Conservation (phyloP, 1,139 yeast genomes). For the Candida freyschussii region DNA sequence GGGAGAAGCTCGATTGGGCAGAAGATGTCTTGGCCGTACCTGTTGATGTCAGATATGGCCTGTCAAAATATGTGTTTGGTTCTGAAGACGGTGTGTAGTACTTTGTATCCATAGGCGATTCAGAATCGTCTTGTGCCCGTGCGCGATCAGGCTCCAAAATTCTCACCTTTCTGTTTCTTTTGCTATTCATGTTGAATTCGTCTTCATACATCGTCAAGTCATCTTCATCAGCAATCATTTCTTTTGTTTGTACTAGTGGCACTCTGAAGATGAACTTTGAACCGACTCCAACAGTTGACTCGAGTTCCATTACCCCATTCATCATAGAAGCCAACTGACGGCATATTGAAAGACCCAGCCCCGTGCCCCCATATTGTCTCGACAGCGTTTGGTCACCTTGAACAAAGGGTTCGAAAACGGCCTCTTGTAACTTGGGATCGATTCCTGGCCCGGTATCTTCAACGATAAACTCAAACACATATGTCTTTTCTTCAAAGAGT, state of each 20-base stretch:
- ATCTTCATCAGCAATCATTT: conserved; percentile 35
- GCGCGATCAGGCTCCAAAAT: conserved; percentile 30
- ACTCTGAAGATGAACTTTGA: conserved; percentile 76
- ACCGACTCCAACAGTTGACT: conserved; percentile 70
- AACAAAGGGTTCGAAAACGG: conserved; percentile 91
- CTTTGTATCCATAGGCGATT: not conserved
- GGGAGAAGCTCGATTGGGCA: conserved; percentile 14
- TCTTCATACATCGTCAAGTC: conserved; percentile 36
- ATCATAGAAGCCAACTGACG: conserved; percentile 85
- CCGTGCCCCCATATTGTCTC: conserved; percentile 92
- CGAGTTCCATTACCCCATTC: conserved; percentile 73
- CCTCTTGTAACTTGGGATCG: conserved; percentile 68
- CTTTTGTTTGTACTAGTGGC: conserved; percentile 72
- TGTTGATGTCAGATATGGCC: conserved; percentile 33
- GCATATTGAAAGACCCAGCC: conserved; percentile 89
- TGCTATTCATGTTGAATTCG: conserved; percentile 40
- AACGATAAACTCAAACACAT: conserved; percentile 73
- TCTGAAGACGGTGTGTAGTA: conserved; percentile 12
- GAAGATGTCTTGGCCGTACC: conserved; percentile 33
- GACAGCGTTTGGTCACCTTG: conserved; percentile 96
- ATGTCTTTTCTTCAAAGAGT: conserved; percentile 39
- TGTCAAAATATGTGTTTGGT: conserved; percentile 24
- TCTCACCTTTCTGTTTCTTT: conserved; percentile 38
- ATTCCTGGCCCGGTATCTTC: conserved; percentile 94
- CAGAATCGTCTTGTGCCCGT: conserved; percentile 7